Conservation (phyloP, 1,139 yeast genomes). For the Geotrichum aggregatum region DNA sequence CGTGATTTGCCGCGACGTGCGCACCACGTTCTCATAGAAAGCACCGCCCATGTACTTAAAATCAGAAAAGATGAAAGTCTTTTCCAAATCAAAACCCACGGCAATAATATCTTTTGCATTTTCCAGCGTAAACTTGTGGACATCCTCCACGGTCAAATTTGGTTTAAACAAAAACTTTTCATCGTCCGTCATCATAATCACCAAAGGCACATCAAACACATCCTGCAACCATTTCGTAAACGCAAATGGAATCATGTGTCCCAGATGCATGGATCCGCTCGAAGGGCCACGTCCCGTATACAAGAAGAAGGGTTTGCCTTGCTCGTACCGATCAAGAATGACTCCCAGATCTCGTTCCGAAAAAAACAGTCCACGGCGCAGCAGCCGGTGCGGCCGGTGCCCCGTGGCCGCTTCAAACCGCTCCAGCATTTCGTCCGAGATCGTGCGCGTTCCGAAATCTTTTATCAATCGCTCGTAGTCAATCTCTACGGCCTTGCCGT, state of each 20-base stretch:
- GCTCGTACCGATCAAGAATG: constrained; percentile 85
- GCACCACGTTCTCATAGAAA: constrained; percentile 89
- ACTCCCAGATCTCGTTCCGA: constrained; percentile 81
- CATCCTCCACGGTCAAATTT: constrained; percentile 82
- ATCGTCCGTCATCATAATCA: constrained; percentile 93
- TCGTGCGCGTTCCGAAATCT: constrained; percentile 81
- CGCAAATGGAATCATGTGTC: constrained; percentile 92
- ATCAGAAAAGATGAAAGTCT: constrained; percentile 92
- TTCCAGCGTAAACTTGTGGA: constrained; percentile 62
- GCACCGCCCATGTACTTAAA: constrained; percentile 89
- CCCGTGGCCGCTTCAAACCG: constrained; percentile 84
- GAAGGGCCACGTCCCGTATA: constrained; percentile 99
- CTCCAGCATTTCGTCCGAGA: constrained; percentile 64
- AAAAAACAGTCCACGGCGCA: constrained; percentile 89
- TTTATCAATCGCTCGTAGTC: constrained; percentile 83
- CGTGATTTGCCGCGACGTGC: constrained; percentile 92
- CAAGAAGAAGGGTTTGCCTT: constrained; percentile 89
- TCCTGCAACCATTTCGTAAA: constrained; percentile 98
- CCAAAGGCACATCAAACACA: constrained; percentile 94
- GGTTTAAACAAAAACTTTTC: constrained; percentile 95
- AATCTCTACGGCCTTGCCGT: constrained; percentile 81
- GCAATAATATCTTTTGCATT: constrained; percentile 93
- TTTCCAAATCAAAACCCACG: constrained; percentile 89
- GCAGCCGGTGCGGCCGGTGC: constrained; percentile 83
- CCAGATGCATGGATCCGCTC: constrained; percentile 90